Evolutionary conservation across 768 basidiomycete species (phyloP).

Genomic region (Serendipita sp.): DNA sequence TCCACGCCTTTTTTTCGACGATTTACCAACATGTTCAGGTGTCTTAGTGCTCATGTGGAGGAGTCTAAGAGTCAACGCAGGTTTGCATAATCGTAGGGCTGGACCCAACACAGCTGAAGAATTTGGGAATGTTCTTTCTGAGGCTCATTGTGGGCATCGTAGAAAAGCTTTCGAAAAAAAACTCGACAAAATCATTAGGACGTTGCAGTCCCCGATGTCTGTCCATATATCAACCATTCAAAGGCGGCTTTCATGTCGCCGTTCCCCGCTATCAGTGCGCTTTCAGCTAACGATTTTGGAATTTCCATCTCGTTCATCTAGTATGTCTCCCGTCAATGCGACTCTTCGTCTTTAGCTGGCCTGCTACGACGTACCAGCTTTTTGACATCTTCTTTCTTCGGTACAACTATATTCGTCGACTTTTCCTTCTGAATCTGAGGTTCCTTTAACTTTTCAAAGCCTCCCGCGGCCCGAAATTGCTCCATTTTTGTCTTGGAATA

Average conservation of each 20-base stretch:
- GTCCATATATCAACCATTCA: constrained; percentile 1
- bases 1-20: neutral
- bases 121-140: too few species aligned
- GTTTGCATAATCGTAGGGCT: neutral
- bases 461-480: neutral
- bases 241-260: neutral
- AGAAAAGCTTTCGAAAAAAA: neutral
- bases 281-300: neutral
- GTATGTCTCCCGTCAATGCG: neutral
- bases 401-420: neutral
- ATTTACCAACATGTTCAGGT: neutral
- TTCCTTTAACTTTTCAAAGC: constrained; percentile 2
- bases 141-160: too few species aligned
- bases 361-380: neutral
- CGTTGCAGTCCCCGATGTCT: neutral
- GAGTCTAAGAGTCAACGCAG: neutral
- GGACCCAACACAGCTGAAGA: too few species aligned
- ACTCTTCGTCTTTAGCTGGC: neutral
- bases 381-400: constrained; percentile 4
- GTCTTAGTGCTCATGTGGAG: neutral
- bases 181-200: neutral
- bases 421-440: neutral
- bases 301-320: constrained; percentile 4
- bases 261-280: neutral
- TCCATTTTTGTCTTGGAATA: constrained; percentile 7